These are phyloP conservation scores for Thermoascus crustaceus DNA, from an alignment of 2,329 filamentous ascomycete genomes.

Conservation along the genomic window DNA sequence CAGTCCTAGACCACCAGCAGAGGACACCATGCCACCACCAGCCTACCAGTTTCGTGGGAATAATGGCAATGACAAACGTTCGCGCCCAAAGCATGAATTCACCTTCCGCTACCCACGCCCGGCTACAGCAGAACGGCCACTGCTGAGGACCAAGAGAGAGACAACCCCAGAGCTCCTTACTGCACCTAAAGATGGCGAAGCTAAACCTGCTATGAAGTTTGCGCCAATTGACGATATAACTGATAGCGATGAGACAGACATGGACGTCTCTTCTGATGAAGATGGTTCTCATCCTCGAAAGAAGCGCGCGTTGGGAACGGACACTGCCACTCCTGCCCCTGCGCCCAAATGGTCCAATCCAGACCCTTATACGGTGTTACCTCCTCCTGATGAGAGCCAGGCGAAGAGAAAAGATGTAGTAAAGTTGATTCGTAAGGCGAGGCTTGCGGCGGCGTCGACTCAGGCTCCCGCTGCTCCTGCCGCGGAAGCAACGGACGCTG, in stretches of 20 bases:
- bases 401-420: slow-evolving; percentile 80
- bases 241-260: slow-evolving; percentile 39
- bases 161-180: slow-evolving; percentile 29
- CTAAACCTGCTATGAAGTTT: slow-evolving; percentile 26
- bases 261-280: slow-evolving; percentile 36
- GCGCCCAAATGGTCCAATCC: slow-evolving; percentile 88
- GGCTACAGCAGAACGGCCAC: slow-evolving; percentile 30
- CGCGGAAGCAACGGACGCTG: slow-evolving; percentile 45
- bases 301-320: slow-evolving; percentile 24
- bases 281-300: slow-evolving; percentile 32
- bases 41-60: slow-evolving; percentile 28
- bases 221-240: slow-evolving; percentile 31
- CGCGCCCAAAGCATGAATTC: slow-evolving; percentile 26
- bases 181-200: slow-evolving; percentile 14
- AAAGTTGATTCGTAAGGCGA: slow-evolving; percentile 83
- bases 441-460: too few species aligned
- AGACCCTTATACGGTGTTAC: slow-evolving; percentile 82
- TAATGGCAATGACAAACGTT: slow-evolving; percentile 14
- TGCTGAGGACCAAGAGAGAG: slow-evolving; percentile 27
- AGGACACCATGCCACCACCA: slow-evolving; percentile 14
- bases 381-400: slow-evolving; percentile 64
- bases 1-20: not conserved
- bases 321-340: slow-evolving; percentile 13
- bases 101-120: slow-evolving; percentile 32
- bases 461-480: slow-evolving; percentile 36